Base-by-base conservation (phyloP, 192 early-diverging fungal genomes). In the Podila minutissima region DNA sequence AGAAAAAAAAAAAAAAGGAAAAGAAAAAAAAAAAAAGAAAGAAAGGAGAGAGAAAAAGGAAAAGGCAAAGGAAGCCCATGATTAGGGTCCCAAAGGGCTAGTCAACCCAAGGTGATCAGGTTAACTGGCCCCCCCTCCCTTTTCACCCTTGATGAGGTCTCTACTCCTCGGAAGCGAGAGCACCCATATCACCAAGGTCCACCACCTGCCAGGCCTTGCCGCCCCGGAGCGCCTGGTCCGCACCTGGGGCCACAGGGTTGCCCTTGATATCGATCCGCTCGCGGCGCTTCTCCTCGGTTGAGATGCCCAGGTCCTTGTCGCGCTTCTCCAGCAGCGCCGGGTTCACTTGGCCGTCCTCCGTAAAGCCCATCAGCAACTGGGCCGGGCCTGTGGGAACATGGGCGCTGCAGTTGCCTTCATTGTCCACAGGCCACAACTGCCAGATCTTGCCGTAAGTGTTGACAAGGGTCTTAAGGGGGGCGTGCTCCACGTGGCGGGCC, bases 401-500 rank as follows among this genome's bases (percentile, higher is more conserved):
- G 37, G 50, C 29, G 33, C 84, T 85, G 37, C 88, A 77, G n/a
- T 59, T 20, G 61, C 87, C 84, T 3, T 84, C 50, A 9, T 82
- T 74, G 53, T 88, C 87, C 48, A 86, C 74, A 72, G 89, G 88
- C 86, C 89, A 90, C 20, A 83, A 66, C 64, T 90, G 85, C 63
- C 72, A 85, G 10, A 82, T 85, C 72, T 86, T 88, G 50, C 86
- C 86, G 24, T 86, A 87, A 12, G 82, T 86, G 57, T 85, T 82
- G 31, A 83, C 69, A 12, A 89, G 29, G 22, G 53, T 22, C 33
- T 75, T 38, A 35, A 88, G 53, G 8, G 73, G 65, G n/a, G 37
- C n/a, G 20, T 68, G 57, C 51, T 89, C 87, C 24, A 67, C 69
- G n/a, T 29, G 62, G 26, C 73, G 32, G 22, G 55, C 64, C 26